phyloP scores from a whole-genome alignment of 768 basidiomycete genomes.

The Mycena epipterygia region DNA sequence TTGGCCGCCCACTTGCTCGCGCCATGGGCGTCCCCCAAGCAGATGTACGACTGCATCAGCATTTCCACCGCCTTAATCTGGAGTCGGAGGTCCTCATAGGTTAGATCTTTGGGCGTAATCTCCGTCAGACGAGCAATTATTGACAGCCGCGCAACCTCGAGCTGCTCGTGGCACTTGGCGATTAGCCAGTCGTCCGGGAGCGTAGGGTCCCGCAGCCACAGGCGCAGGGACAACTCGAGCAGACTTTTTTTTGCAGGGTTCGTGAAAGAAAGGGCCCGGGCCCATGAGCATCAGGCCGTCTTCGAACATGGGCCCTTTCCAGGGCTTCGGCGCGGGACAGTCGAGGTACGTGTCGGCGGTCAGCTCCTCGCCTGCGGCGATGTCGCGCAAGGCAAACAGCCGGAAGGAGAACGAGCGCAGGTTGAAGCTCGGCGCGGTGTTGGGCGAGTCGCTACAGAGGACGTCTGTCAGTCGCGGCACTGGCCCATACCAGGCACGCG shows the following conservation, averaged over 20 bases:
- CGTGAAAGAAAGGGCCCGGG: conserved; percentile 23
- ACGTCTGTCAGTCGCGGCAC: background rate
- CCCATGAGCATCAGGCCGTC: conserved; percentile 42
- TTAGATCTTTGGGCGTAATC: background rate
- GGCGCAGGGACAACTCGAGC: conserved; percentile 37
- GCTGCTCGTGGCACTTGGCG: conserved; percentile 4
- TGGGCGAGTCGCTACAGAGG: conserved; percentile 34
- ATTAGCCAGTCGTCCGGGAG: conserved; percentile 24
- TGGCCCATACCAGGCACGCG: background rate
- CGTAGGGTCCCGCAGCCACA: conserved; percentile 45
- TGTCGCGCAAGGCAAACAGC: conserved; percentile 45
- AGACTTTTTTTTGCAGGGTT: background rate
- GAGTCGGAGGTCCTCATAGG: background rate
- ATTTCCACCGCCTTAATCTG: background rate
- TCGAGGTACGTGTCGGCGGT: conserved; percentile 43
- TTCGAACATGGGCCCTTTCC: too few species aligned
- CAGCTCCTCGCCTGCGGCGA: conserved; percentile 50
- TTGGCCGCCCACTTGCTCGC: conserved; percentile 26
- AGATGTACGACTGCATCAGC: conserved; percentile 19
- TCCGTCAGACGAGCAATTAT: too few species aligned
- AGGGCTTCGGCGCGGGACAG: conserved; percentile 25
- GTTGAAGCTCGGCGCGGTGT: conserved; percentile 40
- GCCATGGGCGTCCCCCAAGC: conserved; percentile 18
- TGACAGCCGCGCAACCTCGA: background rate
- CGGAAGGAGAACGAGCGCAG: conserved; percentile 44